Base-by-base conservation (phyloP, 75 land plant genomes). In the Gnetum montanum region DNA sequence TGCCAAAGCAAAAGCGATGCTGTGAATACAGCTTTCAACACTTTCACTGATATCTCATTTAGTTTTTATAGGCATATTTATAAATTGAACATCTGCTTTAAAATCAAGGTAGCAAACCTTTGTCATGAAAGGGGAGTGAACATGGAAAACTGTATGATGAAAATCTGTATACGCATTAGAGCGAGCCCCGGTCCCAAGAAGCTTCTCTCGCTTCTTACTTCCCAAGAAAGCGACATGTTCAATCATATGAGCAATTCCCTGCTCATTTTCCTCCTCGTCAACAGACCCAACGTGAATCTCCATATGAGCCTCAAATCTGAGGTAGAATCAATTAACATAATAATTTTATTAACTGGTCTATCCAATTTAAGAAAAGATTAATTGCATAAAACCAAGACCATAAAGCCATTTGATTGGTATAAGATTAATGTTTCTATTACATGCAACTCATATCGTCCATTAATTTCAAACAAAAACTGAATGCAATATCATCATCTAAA, bases 101-200 rank as follows among this genome's bases (percentile, higher is more conserved):
- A n/a, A n/a, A n/a, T n/a, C n/a, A 30, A 59, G 64, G 37, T 24
- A 35, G 20, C 50, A 35, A 61, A 84, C 92, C 95, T 88, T 83
- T 34, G 86, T 72, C 57, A 69, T 69, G 29, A 92, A 75, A 58
- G 99, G 99, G 29, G 99, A 91, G 78, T 95, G 99, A 19, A 95
- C 94, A 69, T 95, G 99, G 61, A 95, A 95, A 35, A 95, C 99
- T 6, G 99, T 95, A 56, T 95, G 99, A 55, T 95, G 99, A 47
- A 95, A 95, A 73, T 95, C 99, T 29, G 99, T 95, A 59, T 95
- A 95, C 23, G 99, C 99, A 90, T 95, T 95, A 12, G 99, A 95
- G 18, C 99, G 78, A 8, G 99, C 99, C 8, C 99, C 99, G 48
- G 92, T 90, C 31, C 88, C 96, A 34, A 95, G 78, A 63, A 95